These are phyloP conservation scores for Monosporascus sp. DNA, from an alignment of 2,329 filamentous ascomycete species.

Conservation along the genomic window DNA sequence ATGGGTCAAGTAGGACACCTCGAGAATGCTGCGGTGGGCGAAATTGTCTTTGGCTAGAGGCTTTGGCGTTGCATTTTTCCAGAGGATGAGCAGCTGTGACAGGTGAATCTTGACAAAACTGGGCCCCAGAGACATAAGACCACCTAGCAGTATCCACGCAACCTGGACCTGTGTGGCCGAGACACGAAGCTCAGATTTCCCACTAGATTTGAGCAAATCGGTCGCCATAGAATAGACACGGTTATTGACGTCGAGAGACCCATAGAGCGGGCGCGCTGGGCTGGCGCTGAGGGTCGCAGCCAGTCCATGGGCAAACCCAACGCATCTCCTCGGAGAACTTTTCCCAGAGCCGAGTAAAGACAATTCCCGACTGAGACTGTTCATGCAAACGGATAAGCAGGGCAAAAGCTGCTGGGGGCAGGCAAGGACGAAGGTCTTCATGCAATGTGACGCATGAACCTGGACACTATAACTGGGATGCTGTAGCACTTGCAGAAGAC, in stretches of 20 bases:
- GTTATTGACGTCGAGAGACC: slow-evolving; percentile 92
- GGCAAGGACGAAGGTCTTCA: slow-evolving; percentile 82
- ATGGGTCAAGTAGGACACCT: slow-evolving; percentile 89
- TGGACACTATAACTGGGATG: slow-evolving; percentile 97
- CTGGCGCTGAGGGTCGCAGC: slow-evolving; percentile 89
- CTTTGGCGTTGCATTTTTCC: slow-evolving; percentile 96
- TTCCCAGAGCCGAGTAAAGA: slow-evolving; percentile 69
- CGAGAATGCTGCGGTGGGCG: slow-evolving; percentile 74
- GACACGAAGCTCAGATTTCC: slow-evolving; percentile 82
- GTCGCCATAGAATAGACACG: slow-evolving; percentile 88
- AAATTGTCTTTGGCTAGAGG: slow-evolving; percentile 91
- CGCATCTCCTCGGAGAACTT: slow-evolving; percentile 75
- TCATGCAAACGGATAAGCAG: slow-evolving; percentile 93
- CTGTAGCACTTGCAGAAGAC: slow-evolving; percentile 81
- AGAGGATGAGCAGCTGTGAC: slow-evolving; percentile 85
- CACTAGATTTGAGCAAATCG: slow-evolving; percentile 84
- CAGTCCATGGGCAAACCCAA: slow-evolving; percentile 87
- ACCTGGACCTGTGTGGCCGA: slow-evolving; percentile 96
- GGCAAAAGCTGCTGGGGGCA: slow-evolving; percentile 89
- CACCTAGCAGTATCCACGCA: slow-evolving; percentile 94
- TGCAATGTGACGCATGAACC: slow-evolving; percentile 78
- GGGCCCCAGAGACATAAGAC: slow-evolving; percentile 90
- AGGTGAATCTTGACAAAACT: slow-evolving; percentile 99
- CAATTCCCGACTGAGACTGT: slow-evolving; percentile 84
- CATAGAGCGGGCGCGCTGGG: slow-evolving; percentile 81